Conservation (phyloP, 768 basidiomycete genomes). For the Symmetrospora coprosmae region DNA sequence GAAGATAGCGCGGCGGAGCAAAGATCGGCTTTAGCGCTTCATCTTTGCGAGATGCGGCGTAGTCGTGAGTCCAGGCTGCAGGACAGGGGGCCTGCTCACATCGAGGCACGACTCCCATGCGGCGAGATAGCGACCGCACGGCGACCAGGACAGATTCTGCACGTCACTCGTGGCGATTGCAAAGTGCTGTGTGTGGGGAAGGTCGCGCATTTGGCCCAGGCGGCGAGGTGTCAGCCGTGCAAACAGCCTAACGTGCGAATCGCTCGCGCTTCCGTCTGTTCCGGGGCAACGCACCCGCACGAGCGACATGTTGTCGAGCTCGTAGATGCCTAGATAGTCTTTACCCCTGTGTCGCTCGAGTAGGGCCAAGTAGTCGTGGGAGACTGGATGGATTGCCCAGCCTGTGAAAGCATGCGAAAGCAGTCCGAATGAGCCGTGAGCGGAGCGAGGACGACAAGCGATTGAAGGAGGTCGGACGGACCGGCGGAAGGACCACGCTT, state of each 20-base stretch:
- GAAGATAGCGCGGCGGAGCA: neutral
- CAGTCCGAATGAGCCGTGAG: too few relatives aligned
- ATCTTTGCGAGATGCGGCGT: too few relatives aligned
- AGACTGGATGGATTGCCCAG: constrained; percentile 25
- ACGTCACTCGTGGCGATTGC: constrained; percentile 35
- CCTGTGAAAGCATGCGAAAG: neutral
- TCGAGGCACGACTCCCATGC: constrained; percentile 35
- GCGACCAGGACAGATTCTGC: constrained; percentile 36
- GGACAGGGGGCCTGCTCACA: constrained; percentile 25
- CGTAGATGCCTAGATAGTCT: constrained; percentile 38
- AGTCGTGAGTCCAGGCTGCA: too few relatives aligned
- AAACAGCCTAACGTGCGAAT: too few relatives aligned
- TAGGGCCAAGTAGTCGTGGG: constrained; percentile 36
- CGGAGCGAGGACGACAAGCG: neutral
- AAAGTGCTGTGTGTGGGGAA: constrained; percentile 36
- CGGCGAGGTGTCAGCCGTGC: too few relatives aligned
- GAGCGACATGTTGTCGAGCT: constrained; percentile 23
- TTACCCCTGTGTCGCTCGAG: constrained; percentile 37
- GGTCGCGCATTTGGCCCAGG: too few relatives aligned
- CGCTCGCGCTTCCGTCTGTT: too few relatives aligned
- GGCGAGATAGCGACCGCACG: constrained; percentile 37
- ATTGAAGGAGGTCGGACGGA: neutral
- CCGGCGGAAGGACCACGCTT: constrained; percentile 12
- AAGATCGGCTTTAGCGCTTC: too few relatives aligned
- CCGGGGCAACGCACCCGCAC: too few relatives aligned